Conservation (phyloP, 2,329 filamentous ascomycete species). For the Clonostachys rosea region DNA sequence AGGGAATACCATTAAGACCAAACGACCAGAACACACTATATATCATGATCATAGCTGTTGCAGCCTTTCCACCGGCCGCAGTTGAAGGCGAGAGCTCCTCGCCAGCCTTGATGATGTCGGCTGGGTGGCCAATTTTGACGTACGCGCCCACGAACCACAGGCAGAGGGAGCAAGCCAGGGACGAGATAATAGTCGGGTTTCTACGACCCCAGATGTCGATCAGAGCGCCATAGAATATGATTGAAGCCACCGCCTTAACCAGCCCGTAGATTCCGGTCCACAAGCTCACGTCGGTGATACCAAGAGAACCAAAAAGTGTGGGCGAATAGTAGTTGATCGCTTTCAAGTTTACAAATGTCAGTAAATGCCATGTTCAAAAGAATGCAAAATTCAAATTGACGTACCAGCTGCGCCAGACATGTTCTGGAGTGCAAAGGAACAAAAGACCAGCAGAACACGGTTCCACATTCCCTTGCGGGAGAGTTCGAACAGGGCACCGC, state of each 20-base stretch:
- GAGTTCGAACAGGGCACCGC: constrained; percentile 24
- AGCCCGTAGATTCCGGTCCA: constrained; percentile 48
- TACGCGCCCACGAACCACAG: constrained; percentile 49
- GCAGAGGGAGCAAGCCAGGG: constrained; percentile 38
- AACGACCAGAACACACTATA: constrained; percentile 47
- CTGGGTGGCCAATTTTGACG: constrained; percentile 45
- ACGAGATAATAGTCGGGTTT: constrained; percentile 38
- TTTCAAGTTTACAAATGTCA: neutral
- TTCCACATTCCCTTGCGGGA: constrained; percentile 33
- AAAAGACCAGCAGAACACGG: constrained; percentile 28
- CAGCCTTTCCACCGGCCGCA: constrained; percentile 41
- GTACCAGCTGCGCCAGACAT: constrained; percentile 30
- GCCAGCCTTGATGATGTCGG: constrained; percentile 34
- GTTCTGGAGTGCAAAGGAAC: constrained; percentile 30
- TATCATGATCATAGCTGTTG: constrained; percentile 50
- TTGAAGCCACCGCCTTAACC: constrained; percentile 32
- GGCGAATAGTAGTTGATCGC: constrained; percentile 39
- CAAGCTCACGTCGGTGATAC: constrained; percentile 35
- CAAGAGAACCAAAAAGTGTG: constrained; percentile 34
- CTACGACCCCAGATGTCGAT: constrained; percentile 33
- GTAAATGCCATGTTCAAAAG: neutral
- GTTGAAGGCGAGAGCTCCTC: constrained; percentile 32
- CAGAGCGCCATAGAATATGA: constrained; percentile 32
- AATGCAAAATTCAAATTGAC: neutral
- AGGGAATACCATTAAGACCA: constrained; percentile 38